A percentile compares a stretch with the other conserved stretches of the same genome.
Conservation (phyloP, 352 stramenopile species). For the Stephanocyclus meneghinianus region DNA sequence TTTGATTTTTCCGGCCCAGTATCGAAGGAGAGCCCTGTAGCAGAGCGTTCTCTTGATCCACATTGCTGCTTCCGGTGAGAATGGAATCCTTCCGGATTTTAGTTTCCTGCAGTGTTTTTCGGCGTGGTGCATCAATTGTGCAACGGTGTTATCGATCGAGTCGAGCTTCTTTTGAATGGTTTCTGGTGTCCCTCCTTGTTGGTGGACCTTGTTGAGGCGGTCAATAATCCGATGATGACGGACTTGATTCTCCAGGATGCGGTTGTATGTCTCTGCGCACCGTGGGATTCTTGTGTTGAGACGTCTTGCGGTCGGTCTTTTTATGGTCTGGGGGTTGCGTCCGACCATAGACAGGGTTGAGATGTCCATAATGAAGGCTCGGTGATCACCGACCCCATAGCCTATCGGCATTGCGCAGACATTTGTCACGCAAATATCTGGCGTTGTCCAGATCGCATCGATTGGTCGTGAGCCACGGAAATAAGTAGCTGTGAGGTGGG, state of each 20-base stretch:
- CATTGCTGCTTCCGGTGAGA: background rate
- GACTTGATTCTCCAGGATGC: background rate
- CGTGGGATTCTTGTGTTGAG: slow-evolving; percentile 15
- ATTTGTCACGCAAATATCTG: background rate
- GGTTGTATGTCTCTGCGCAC: background rate
- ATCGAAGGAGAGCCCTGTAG: background rate
- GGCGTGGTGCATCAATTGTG: background rate
- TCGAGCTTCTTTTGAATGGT: background rate
- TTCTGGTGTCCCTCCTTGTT: no score
- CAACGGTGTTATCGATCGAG: background rate
- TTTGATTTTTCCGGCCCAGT: background rate
- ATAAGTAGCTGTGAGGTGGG: slow-evolving; percentile 7
- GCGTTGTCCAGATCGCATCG: slow-evolving; percentile 4
- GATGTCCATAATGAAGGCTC: slow-evolving; percentile 1
- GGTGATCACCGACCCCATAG: slow-evolving; percentile 12
- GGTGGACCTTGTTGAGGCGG: background rate
- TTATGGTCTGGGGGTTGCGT: background rate
- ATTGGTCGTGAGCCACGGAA: slow-evolving; percentile 12
- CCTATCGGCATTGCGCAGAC: background rate
- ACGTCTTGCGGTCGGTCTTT: background rate
- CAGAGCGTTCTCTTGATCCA: background rate
- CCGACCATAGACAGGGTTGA: background rate
- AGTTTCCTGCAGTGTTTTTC: background rate
- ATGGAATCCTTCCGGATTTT: background rate
- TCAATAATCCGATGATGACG: background rate